phyloP scores from a whole-genome alignment of 768 basidiomycete genomes.

The Chalciporus sphaerocephalus region DNA sequence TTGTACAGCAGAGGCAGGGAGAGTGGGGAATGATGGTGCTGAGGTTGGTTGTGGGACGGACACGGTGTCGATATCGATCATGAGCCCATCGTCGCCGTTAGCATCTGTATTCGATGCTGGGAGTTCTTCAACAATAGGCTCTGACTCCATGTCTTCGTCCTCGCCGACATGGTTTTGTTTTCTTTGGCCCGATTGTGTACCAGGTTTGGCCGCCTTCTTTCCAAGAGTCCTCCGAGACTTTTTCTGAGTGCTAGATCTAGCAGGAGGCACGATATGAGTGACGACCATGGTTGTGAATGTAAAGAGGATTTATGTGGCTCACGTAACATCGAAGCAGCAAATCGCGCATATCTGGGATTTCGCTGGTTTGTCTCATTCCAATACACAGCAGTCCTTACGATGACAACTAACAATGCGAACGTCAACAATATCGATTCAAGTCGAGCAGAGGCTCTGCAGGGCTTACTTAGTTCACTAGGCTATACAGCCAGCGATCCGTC shows the following conservation, averaged over 20 bases:
- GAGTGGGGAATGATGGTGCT: constrained; percentile 66
- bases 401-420: constrained; percentile 18
- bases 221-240: constrained; percentile 43
- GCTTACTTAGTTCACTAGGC: constrained; percentile 36
- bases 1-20: constrained; percentile 54
- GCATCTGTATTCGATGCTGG: constrained; percentile 1
- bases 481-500: constrained; percentile 10
- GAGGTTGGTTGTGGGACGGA: constrained; percentile 42
- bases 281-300: constrained; percentile 37
- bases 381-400: constrained; percentile 3
- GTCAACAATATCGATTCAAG: constrained; percentile 29
- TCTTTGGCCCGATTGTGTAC: constrained; percentile 7
- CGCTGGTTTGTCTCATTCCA: neutral
- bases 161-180: constrained; percentile 12
- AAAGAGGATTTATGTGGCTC: constrained; percentile 7
- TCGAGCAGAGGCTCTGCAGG: constrained; percentile 37
- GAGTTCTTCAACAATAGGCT: constrained; percentile 10
- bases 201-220: constrained; percentile 33
- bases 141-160: constrained; percentile 32
- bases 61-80: constrained; percentile 52
- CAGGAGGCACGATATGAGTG: constrained; percentile 31
- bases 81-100: constrained; percentile 56
- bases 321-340: constrained; percentile 14
- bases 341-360: neutral
- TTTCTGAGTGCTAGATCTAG: constrained; percentile 32